Conservation (phyloP, 1,284 basidiomycete genomes). For the Schizopora paradoxa region DNA sequence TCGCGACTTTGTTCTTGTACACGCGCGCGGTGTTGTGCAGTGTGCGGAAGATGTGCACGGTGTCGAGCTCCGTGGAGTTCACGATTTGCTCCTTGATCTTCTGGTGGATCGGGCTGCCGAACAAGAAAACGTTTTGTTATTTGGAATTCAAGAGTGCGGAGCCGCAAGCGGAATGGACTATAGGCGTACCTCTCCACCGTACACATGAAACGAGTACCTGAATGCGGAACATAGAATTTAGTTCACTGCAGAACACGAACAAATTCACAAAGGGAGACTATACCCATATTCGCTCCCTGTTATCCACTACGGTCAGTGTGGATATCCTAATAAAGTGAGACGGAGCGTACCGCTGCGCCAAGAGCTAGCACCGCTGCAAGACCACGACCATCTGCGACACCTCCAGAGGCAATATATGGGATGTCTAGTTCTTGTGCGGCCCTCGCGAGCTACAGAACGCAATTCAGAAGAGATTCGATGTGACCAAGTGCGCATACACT, state of each 20-base stretch:
- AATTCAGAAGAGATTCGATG: not conserved
- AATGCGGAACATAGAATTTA: conserved; percentile 7
- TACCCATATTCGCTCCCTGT: conserved; percentile 84
- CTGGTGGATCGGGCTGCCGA: conserved; percentile 75
- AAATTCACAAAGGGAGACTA: conserved; percentile 1
- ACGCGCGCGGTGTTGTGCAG: conserved; percentile 86
- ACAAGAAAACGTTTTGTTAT: conserved; percentile 27
- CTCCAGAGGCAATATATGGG: conserved; percentile 89
- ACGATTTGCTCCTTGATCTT: conserved; percentile 91
- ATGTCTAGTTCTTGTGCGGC: conserved; percentile 81
- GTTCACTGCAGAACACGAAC: not conserved
- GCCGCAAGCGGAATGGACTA: not conserved
- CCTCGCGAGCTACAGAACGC: conserved; percentile 61
- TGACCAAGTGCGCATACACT: conserved; percentile 20
- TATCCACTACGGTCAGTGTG: not conserved
- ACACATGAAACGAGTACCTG: conserved; percentile 85
- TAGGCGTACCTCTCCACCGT: conserved; percentile 62
- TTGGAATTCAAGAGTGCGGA: conserved; percentile 5
- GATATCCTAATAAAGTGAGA: not conserved
- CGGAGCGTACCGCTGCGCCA: conserved; percentile 65
- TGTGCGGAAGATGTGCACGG: conserved; percentile 86
- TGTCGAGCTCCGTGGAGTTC: conserved; percentile 74
- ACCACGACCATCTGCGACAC: conserved; percentile 78
- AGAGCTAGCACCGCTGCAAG: conserved; percentile 78
- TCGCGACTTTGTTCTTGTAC: conserved; percentile 78